These are phyloP conservation scores for Lactarius akahatsu DNA, from an alignment of 768 basidiomycete species.

Conservation along the genomic window DNA sequence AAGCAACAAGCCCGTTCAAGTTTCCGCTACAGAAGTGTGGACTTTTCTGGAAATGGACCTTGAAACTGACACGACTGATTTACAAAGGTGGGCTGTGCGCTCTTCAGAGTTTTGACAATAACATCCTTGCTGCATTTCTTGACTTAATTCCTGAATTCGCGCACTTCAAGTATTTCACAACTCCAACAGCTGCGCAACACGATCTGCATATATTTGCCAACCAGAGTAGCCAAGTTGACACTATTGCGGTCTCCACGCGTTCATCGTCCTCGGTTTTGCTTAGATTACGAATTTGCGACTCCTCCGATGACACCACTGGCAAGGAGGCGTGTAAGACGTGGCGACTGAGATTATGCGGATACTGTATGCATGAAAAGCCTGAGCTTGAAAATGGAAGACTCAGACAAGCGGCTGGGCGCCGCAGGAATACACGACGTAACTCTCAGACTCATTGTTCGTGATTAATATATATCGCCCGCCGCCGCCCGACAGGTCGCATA, in stretches of 20 bases:
- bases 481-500: not conserved
- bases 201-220: no score
- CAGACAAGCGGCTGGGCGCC: not conserved
- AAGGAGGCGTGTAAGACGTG: not conserved
- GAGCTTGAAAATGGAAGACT: not conserved
- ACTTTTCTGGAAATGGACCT: no score
- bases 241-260: not conserved
- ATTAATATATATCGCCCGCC: not conserved
- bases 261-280: not conserved
- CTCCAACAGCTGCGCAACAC: not conserved
- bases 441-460: not conserved
- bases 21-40: no score
- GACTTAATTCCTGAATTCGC: not conserved
- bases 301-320: not conserved
- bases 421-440: not conserved
- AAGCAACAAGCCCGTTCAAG: no score
- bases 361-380: not conserved
- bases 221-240: not conserved
- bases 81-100: no score
- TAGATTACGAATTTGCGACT: not conserved
- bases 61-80: no score
- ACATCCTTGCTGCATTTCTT: no score
- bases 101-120: not conserved
- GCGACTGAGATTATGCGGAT: not conserved
- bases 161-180: not conserved